phyloP scores from a whole-genome alignment of 352 stramenopile genomes.

The Phytophthora hibernalis region DNA sequence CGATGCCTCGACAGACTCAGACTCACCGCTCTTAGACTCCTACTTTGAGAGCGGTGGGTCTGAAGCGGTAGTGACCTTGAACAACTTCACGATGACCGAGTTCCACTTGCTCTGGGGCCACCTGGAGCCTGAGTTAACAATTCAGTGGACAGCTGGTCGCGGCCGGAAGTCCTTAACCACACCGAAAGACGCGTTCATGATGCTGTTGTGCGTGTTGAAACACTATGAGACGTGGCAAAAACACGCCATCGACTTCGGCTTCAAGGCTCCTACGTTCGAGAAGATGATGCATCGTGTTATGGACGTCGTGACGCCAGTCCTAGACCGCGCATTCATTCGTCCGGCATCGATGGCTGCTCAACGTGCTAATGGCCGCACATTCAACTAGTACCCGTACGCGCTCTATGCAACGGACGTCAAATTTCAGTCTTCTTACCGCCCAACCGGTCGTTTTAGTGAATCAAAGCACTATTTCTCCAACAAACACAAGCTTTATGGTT shows the following conservation, averaged over 20 bases:
- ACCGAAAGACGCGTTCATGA: too few relatives aligned
- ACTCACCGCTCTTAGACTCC: too few relatives aligned
- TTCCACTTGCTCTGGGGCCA: too few relatives aligned
- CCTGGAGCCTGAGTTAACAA: constrained; percentile 5
- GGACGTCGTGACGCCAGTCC: neutral
- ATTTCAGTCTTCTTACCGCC: constrained; percentile 12
- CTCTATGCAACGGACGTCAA: constrained; percentile 15
- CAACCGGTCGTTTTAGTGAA: too few relatives aligned
- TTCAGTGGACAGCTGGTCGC: constrained; percentile 3
- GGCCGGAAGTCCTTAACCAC: neutral
- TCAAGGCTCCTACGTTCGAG: too few relatives aligned
- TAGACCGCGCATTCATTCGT: neutral
- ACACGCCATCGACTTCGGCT: too few relatives aligned
- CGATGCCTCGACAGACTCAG: too few relatives aligned
- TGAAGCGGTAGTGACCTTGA: too few relatives aligned
- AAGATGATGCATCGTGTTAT: constrained; percentile 5
- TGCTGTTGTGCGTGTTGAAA: too few relatives aligned
- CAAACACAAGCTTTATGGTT: constrained; percentile 15
- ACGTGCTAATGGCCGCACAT: constrained; percentile 4
- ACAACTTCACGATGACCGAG: too few relatives aligned
- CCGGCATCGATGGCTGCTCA: neutral
- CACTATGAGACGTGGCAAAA: too few relatives aligned
- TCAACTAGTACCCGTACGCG: constrained; percentile 11
- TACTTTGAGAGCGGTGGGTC: too few relatives aligned
- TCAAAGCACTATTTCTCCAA: constrained; percentile 10